A percentile compares a stretch with the other conserved stretches of the same genome.
Conservation (phyloP, 73 alveolate species). For the Symbiodinium natans region DNA sequence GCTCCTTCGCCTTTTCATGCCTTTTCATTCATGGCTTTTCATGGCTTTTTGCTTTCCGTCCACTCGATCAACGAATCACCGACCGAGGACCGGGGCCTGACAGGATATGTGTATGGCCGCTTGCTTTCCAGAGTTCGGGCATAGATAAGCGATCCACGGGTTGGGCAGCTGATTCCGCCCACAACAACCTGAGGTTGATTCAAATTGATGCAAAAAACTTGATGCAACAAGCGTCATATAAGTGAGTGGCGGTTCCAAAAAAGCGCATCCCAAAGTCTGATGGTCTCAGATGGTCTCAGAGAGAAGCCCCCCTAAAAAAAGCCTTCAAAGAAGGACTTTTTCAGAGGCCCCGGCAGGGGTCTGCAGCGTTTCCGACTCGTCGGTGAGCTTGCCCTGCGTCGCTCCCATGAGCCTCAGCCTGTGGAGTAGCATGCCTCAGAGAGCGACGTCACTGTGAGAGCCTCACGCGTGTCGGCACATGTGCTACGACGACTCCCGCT, state of each 20-base stretch:
- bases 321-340: no score
- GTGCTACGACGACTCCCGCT: not conserved
- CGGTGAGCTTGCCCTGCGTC: not conserved
- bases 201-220: not conserved
- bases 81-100: no score
- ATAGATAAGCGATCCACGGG: conserved; percentile 60
- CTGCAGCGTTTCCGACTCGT: conserved; percentile 44
- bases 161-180: not conserved
- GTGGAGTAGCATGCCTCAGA: conserved; percentile 60
- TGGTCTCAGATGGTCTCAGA: no score
- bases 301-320: no score
- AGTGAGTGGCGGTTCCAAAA: not conserved
- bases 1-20: no score
- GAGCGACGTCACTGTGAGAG: no score
- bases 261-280: no score
- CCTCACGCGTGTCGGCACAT: no score
- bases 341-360: not conserved
- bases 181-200: not conserved
- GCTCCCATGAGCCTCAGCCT: conserved; percentile 49
- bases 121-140: conserved; percentile 46
- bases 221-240: not conserved
- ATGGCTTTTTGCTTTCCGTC: no score
- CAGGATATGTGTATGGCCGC: conserved; percentile 62
- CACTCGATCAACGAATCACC: no score
- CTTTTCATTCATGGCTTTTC: no score